These are phyloP conservation scores for Dryas integrifolia DNA, from an alignment of 331 rosid species.

Conservation along the genomic window DNA sequence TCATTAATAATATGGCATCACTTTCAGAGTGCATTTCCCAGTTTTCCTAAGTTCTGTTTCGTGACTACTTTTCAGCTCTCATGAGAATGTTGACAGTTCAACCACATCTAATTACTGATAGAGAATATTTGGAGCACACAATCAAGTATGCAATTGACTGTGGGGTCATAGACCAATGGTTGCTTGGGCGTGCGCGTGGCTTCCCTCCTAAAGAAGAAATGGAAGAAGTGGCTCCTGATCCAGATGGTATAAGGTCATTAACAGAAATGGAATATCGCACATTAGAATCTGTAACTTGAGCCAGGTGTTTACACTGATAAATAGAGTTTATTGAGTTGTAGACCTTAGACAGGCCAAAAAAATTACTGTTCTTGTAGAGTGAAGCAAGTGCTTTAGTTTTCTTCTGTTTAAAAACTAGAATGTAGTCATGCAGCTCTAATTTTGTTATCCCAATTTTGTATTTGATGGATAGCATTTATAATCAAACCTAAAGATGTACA, in stretches of 20 bases:
- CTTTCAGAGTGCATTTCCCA: background rate
- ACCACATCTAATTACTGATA: slow-evolving; percentile 63
- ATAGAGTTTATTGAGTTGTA: background rate
- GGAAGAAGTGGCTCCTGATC: slow-evolving; percentile 59
- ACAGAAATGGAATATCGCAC: slow-evolving; percentile 73
- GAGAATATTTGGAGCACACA: slow-evolving; percentile 63
- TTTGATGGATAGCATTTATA: slow-evolving; percentile 16
- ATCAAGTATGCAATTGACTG: slow-evolving; percentile 78
- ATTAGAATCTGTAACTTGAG: slow-evolving; percentile 39
- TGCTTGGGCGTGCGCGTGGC: slow-evolving; percentile 55
- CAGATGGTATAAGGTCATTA: slow-evolving; percentile 63
- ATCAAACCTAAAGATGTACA: background rate
- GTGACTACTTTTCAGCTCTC: slow-evolving; percentile 54
- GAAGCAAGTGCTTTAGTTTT: background rate
- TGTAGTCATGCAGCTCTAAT: slow-evolving; percentile 18
- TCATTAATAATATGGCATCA: background rate
- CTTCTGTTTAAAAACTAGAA: slow-evolving; percentile 18
- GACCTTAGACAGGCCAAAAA: background rate
- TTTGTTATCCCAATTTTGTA: slow-evolving; percentile 37
- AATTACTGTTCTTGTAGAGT: background rate
- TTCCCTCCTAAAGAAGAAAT: slow-evolving; percentile 70
- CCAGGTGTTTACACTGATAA: background rate
- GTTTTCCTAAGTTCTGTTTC: slow-evolving; percentile 21
- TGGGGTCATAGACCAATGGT: slow-evolving; percentile 89
- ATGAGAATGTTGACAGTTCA: slow-evolving; percentile 80